Evolutionary conservation across 495 filamentous ascomycete species (phyloP).

Genomic region (Hamigera avellanea): DNA sequence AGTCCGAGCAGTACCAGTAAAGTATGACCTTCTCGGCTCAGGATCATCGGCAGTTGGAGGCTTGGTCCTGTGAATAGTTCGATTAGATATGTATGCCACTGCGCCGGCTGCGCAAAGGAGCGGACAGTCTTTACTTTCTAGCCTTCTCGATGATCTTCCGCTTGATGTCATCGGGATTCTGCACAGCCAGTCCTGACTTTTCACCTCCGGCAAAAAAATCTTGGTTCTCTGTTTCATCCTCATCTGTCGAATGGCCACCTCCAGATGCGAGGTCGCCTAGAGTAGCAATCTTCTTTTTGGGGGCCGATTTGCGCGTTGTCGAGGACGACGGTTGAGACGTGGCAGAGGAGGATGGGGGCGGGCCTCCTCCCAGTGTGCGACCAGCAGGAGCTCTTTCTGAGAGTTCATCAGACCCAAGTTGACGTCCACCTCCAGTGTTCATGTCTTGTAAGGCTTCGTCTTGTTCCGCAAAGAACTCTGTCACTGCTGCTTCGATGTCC

Average conservation of each 20-base stretch:
- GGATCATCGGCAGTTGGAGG: constrained; percentile 45
- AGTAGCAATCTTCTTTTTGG: constrained; percentile 45
- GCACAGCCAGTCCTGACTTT: constrained; percentile 91
- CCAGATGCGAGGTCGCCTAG: constrained; percentile 36
- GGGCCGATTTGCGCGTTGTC: constrained; percentile 14
- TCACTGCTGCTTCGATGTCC: constrained; percentile 45
- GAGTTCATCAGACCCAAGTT: constrained; percentile 17
- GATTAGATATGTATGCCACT: background rate
- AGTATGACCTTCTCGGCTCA: constrained; percentile 44
- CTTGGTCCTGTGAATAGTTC: constrained; percentile 38
- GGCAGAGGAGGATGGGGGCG: constrained; percentile 21
- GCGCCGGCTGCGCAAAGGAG: background rate
- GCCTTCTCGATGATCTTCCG: constrained; percentile 78
- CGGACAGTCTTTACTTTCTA: constrained; percentile 43
- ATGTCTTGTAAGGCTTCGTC: constrained; percentile 43
- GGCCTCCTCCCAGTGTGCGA: constrained; percentile 22
- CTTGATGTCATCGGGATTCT: constrained; percentile 69
- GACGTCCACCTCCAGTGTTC: constrained; percentile 19
- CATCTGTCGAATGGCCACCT: constrained; percentile 46
- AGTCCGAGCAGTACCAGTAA: constrained; percentile 73
- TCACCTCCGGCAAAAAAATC: constrained; percentile 93
- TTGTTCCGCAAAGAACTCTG: constrained; percentile 57
- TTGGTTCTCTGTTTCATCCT: constrained; percentile 51
- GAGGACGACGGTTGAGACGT: constrained; percentile 20
- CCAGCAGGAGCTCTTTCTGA: constrained; percentile 9